Evolutionary conservation across 2,329 filamentous ascomycete species (phyloP).

Genomic region (Phoma herbarum): DNA sequence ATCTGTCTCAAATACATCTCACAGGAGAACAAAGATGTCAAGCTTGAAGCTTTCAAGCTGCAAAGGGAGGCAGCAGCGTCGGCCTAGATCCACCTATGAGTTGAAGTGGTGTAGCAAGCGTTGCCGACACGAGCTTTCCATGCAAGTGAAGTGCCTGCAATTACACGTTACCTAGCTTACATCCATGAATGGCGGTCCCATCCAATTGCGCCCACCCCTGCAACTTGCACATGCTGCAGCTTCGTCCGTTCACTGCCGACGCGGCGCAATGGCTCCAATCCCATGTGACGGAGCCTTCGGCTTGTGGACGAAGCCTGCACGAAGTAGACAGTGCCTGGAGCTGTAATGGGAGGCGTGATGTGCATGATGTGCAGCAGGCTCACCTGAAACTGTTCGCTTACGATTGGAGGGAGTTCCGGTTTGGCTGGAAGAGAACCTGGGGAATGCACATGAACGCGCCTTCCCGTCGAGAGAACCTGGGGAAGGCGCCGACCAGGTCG

Average conservation of each 20-base stretch:
- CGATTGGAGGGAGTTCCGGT: constrained; percentile 11
- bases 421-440: constrained; percentile 7
- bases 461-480: not conserved
- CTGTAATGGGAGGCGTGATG: constrained; percentile 2
- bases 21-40: constrained; percentile 42
- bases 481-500: not conserved
- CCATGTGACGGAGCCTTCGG: constrained; percentile 9
- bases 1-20: constrained; percentile 44
- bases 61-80: constrained; percentile 22
- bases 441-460: constrained; percentile 15
- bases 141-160: constrained; percentile 17
- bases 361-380: constrained; percentile 7
- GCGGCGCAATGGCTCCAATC: not conserved
- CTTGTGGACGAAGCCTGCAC: not conserved
- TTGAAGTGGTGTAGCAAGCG: constrained; percentile 2
- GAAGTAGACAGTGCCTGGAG: not conserved
- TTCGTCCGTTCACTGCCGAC: not conserved
- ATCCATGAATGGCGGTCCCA: not conserved
- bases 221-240: constrained; percentile 13
- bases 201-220: constrained; percentile 3
- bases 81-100: not conserved
- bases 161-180: constrained; percentile 10
- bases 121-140: constrained; percentile 10
- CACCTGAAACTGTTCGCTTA: not conserved
- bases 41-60: constrained; percentile 47